A percentile compares a stretch with the other conserved stretches of the same genome.
Evolutionary conservation across 2,329 filamentous ascomycete species (phyloP).

Genomic region (Clonostachys rhizophaga): DNA sequence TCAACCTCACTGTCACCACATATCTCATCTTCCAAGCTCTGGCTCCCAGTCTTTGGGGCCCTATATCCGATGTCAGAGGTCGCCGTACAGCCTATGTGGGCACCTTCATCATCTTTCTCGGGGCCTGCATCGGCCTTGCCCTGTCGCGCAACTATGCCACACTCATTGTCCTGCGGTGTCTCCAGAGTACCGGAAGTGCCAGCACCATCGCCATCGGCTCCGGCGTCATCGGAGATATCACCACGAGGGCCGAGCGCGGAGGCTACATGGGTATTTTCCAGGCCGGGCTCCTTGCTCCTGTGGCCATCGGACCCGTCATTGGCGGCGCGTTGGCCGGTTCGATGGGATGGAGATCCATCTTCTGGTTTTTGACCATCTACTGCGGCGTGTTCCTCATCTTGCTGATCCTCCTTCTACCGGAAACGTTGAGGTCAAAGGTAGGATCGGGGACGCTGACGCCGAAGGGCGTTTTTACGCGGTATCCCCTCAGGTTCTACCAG

Average conservation of each 20-base stretch:
- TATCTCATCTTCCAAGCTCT: slow-evolving; percentile 63
- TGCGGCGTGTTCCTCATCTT: slow-evolving; percentile 45
- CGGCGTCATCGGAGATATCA: slow-evolving; percentile 69
- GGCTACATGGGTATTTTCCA: slow-evolving; percentile 66
- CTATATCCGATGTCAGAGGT: slow-evolving; percentile 56
- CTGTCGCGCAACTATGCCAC: slow-evolving; percentile 53
- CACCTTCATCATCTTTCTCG: slow-evolving; percentile 50
- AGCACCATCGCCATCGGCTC: slow-evolving; percentile 67
- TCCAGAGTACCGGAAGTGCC: slow-evolving; percentile 62
- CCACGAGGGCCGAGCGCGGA: slow-evolving; percentile 64
- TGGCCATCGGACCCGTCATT: slow-evolving; percentile 50
- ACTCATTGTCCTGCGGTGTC: slow-evolving; percentile 53
- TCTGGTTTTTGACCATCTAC: slow-evolving; percentile 63
- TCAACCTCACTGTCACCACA: slow-evolving; percentile 50
- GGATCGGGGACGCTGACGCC: slow-evolving; percentile 25
- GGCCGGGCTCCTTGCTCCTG: slow-evolving; percentile 50
- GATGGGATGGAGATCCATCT: slow-evolving; percentile 62
- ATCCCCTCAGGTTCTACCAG: neutral
- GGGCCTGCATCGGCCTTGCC: slow-evolving; percentile 58
- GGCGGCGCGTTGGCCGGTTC: slow-evolving; percentile 61
- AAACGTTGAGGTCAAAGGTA: slow-evolving; percentile 55
- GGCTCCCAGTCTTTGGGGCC: slow-evolving; percentile 55
- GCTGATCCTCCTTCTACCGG: slow-evolving; percentile 51
- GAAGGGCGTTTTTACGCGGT: too few relatives aligned
- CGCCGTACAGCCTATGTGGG: slow-evolving; percentile 56